A percentile compares a stretch with the other conserved stretches of the same genome.
Conservation (phyloP, 257 asterid species). For the Knoxia roxburghii region DNA sequence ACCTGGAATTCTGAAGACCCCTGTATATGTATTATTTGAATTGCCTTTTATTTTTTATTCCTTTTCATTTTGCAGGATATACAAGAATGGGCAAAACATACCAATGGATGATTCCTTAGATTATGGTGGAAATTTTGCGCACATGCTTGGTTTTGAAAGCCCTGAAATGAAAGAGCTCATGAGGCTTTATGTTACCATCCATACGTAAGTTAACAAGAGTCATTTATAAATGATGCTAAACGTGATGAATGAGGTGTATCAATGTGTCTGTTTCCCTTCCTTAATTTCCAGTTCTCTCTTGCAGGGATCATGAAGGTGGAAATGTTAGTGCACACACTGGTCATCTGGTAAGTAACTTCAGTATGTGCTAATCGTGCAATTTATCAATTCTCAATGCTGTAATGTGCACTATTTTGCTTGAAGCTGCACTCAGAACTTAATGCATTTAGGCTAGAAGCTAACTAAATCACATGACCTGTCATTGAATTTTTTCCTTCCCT, state of each 20-base stretch:
- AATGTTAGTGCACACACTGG: constrained; percentile 99
- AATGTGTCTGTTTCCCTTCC: background rate
- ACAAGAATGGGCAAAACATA: constrained; percentile 73
- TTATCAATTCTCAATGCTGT: background rate
- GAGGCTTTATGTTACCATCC: constrained; percentile 95
- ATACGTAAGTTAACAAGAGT: constrained; percentile 43
- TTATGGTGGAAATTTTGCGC: constrained; percentile 90
- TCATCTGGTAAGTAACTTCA: constrained; percentile 63
- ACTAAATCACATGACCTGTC: background rate
- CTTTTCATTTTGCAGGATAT: constrained; percentile 53
- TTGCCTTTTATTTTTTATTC: background rate
- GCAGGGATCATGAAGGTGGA: constrained; percentile 99
- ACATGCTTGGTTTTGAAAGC: constrained; percentile 90
- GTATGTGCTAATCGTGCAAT: constrained; percentile 11
- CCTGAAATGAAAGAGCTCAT: constrained; percentile 92
- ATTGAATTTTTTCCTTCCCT: background rate
- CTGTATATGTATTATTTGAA: no score
- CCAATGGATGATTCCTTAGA: constrained; percentile 80
- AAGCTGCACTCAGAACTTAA: background rate
- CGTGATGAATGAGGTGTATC: background rate
- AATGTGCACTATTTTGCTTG: background rate
- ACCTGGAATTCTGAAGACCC: no score
- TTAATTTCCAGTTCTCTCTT: constrained; percentile 14
- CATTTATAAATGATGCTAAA: constrained; percentile 1
- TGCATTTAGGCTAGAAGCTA: background rate